Base-by-base conservation (phyloP, 768 basidiomycete species). In the Scleroderma citrinum region DNA sequence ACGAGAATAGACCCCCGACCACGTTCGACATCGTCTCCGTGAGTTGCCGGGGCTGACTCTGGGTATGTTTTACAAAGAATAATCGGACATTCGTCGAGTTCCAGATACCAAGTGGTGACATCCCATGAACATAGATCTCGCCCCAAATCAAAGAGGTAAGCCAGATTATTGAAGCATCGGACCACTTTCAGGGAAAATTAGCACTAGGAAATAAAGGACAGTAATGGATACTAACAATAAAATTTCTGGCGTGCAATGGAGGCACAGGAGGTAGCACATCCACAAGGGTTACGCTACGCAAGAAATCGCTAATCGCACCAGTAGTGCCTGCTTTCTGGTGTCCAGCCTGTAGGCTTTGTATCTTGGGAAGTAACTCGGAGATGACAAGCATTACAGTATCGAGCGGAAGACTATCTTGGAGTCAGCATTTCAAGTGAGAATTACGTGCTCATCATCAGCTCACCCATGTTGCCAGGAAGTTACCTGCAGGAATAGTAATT, bases 381-480 rank as follows among this genome's bases (percentile, higher is more conserved):
- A 92, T 84, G n/a, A 90, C 72, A 17, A 96, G 67, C 73, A 95
- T 83, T 35, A 96, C 82, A 2, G 83, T 74, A 62, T 96, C 93
- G 35, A 98, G 75, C 8, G 95, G 94, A 26, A 98, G 75, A 11
- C 92, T 94, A 54, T 17, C 47, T 34, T 35, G 24, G 17, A 21
- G 19, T 63, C 19, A 59, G 44, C 36, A 39, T 34, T 14, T 42
- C 42, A 19, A 39, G 50, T n/a, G 51, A 40, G 24, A 19, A 32
- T n/a, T 44, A 41, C 37, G 45, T 16, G 19, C 14, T 42, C 44
- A 46, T 36, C 45, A 35, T 47, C 51, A 6, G 19, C 71, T 62
- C 56, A 91, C 92, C 94, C 94, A 76, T 94, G 91, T 58, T 95
- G 90, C 95, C 95, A 98, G 2, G 93, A 93, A 19, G 87, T 80